Evolutionary conservation across 2,329 filamentous ascomycete genomes (phyloP), one percentile per base, ranked within the genome.

Genomic region (Phialophora expanda): DNA sequence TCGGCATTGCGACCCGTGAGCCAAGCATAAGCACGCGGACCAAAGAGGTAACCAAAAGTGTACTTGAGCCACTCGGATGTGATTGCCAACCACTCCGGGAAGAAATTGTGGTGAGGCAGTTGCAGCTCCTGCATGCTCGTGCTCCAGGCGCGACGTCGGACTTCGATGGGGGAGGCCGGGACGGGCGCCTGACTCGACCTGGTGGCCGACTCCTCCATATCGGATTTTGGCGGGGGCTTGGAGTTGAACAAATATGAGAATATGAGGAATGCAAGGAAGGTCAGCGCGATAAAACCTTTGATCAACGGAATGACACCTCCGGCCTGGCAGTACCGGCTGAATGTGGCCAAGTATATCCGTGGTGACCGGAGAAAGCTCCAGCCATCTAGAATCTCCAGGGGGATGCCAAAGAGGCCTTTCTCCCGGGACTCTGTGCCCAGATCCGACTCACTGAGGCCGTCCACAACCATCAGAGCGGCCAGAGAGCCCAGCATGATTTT

Each of bases 401-500:
- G 90, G 20, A 91, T 66, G 24, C 87, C 86, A 67, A 87, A 85
- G 14, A 93, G 82, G 2, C 90, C 90, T 54, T 89, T 89, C 57
- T 87, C 82, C 5, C 88, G 83, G 1, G 83, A 83, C 58, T 90
- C 88, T 55, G 83, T 85, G 72, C 87, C 85, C 75, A 87, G 78
- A 78, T 92, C 86, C 71, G 88, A 80, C 75, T 90, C 86, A 41
- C 84, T 84, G 62, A 93, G 83, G 0, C 92, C 92, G 78, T 97
- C 93, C 71, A 97, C 80, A 38, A 97, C 85, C 93, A 98, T 97
- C 20, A 98, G 82, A 14, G 92, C 93, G 26, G 93, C 94, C 66
- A 98, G 85, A 20, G 93, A 94, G 50, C 94, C 94, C 4, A 97
- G 88, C 91, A 97, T 95, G 70, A 97, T 84, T 79, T 96, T 96